Base-by-base conservation (phyloP, 352 stramenopile genomes). In the Thalassiosira mediterranea region DNA sequence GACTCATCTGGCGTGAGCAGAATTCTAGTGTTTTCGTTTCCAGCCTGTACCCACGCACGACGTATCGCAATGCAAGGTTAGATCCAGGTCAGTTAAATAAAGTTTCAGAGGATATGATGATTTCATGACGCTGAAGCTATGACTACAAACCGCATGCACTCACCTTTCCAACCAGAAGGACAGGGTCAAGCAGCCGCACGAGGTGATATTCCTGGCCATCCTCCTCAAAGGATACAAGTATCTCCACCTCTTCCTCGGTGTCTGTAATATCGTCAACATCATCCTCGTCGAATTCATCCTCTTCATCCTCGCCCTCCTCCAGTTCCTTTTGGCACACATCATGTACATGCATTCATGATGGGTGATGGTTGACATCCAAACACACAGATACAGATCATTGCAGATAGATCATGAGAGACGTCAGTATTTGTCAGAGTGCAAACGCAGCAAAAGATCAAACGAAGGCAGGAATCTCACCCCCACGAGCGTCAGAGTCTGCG, bases 151-250 rank as follows among this genome's bases (percentile, higher is more conserved):
- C n/a, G n/a, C n/a, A n/a, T 2, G 44, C 19, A 54, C 86, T 70
- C 32, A 66, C 59, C 67, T 90, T 91, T 29, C 84, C 88, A 40
- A 93, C 88, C 72, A 93, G 78, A 37, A 93, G 60, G 17, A 93
- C 76, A 48, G 88, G 88, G 79, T 92, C 85, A 29, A 93, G 59
- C 44, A 93, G 62, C 26, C 86, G 65, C n/a, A 92, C 88, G 8
- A 93, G 57, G 64, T 90, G 82, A 61, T 84, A 91, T 63, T 92
- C 84, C 37, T 67, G 83, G 2, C 65, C 83, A 29, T 84, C 46
- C 61, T 90, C 78, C 49, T 93, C 86, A 79, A 93, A 93, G 2
- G 76, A 83, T 26, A 93, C 62, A 4, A 93, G 67, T 34, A 91
- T 81, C 71, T 93, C 88, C 21, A 91, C 85, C 65, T 93, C 81